Percentiles rank a stretch among this genome's conserved stretches.
Conservation (phyloP, 2,329 filamentous ascomycete species). For the Stachybotrys echinatus region DNA sequence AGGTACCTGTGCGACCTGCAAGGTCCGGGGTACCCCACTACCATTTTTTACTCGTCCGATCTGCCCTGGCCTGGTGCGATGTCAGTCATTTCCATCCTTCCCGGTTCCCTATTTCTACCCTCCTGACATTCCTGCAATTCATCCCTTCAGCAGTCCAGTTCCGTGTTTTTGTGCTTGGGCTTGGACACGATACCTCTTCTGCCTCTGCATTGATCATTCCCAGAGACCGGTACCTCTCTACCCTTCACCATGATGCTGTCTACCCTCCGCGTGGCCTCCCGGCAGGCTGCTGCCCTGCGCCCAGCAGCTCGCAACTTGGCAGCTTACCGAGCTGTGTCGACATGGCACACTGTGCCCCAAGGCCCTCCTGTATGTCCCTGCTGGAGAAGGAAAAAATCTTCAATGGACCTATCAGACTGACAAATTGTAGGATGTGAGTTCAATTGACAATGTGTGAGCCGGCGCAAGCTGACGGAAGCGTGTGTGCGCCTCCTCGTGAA, state of each 20-base stretch:
- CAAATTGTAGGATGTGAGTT: conserved; percentile 31
- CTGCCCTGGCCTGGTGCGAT: not conserved
- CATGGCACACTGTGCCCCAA: conserved; percentile 87
- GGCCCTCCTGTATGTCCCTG: conserved; percentile 76
- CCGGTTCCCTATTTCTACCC: not conserved
- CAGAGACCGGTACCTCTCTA: too few relatives aligned
- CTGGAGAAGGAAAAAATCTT: conserved; percentile 2
- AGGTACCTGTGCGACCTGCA: too few relatives aligned
- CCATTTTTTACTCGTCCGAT: not conserved
- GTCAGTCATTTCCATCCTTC: not conserved
- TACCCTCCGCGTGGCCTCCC: conserved; percentile 46
- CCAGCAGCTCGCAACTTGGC: conserved; percentile 33
- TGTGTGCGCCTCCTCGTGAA: conserved; percentile 24
- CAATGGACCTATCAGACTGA: conserved; percentile 9
- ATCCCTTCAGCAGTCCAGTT: not conserved
- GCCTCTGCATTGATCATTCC: not conserved
- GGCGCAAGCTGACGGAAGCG: not conserved
- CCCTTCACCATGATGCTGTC: conserved; percentile 49
- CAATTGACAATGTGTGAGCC: conserved; percentile 3
- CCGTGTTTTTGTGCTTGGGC: not conserved
- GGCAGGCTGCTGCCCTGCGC: conserved; percentile 40
- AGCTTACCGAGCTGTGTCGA: conserved; percentile 59
- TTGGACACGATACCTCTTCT: not conserved
- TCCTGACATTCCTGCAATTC: not conserved
- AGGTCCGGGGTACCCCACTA: not conserved